Percentiles rank a stretch among this genome's conserved stretches.
Evolutionary conservation across 2,329 filamentous ascomycete genomes (phyloP).

Genomic region (Trichoderma cornu-damae): DNA sequence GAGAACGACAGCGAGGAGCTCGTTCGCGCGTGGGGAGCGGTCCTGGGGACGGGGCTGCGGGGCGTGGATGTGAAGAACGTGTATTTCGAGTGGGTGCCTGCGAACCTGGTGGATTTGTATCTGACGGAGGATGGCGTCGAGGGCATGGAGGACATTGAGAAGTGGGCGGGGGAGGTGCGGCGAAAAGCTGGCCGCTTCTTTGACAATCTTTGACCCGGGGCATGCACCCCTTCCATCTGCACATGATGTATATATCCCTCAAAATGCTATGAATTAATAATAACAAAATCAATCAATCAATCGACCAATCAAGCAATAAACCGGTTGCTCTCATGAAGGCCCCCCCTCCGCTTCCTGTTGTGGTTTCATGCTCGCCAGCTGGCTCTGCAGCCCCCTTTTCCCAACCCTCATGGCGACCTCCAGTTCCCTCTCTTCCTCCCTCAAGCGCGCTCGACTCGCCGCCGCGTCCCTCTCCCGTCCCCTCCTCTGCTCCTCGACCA

Average conservation of each 20-base stretch:
- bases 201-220: constrained; percentile 31
- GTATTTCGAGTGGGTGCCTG: constrained; percentile 59
- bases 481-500: constrained; percentile 59
- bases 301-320: neutral
- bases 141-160: constrained; percentile 36
- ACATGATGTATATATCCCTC: neutral
- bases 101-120: constrained; percentile 47
- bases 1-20: constrained; percentile 48
- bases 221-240: neutral
- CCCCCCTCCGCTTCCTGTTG: constrained; percentile 24
- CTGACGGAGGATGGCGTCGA: constrained; percentile 50
- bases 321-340: constrained; percentile 21
- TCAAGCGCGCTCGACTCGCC: constrained; percentile 54
- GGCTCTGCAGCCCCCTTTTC: constrained; percentile 60
- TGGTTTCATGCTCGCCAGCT: constrained; percentile 41
- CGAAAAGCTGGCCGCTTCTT: constrained; percentile 41
- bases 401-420: constrained; percentile 64
- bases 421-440: constrained; percentile 63
- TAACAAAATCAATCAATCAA: neutral
- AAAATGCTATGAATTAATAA: neutral
- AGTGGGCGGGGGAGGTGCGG: constrained; percentile 35
- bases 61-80: constrained; percentile 41
- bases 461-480: constrained; percentile 55
- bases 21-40: constrained; percentile 44
- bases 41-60: constrained; percentile 2